Base-by-base conservation (phyloP, 805 yeast species). In the Candida succiphila region DNA sequence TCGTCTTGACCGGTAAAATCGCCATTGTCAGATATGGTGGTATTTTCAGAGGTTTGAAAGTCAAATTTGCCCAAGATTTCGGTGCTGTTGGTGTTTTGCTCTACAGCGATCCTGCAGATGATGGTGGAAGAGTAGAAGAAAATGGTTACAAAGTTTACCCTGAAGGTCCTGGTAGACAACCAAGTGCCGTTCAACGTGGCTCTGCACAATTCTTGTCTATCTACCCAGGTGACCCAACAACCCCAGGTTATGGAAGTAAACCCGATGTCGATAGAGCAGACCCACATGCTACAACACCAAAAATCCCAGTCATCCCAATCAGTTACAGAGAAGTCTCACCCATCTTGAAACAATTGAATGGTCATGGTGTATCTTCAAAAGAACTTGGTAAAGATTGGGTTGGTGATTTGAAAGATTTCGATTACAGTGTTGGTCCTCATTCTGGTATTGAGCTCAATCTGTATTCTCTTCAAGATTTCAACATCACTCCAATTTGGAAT, bases 151-250 rank as follows among this genome's bases (percentile, higher is more conserved):
- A 63, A 40, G 56, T 78, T 2, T 78, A 78, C 40, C 86, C 86
- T 4, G 51, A 67, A 2, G 85, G 85, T 2, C 82, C 82, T 1
- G 83, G 82, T 1, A 65, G 85, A 39, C 72, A 78, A 48, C 84
- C 82, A 23, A 67, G 77, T 2, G 58, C 76, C 16, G 75, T 78
- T 14, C 84, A 78, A 56, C 63, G 85, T 42, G 85, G 85, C 1
- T 70, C 78, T 32, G 83, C 77, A 10, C 72, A 69, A 52, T 77
- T 67, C 46, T 54, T 75, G 27, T 61, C 75, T 9, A 49, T 49
- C 28, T 54, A 61, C 4, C 82, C 84, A 4, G 85, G 85, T 23
- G 85, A 77, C 45, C 85, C 85, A 10, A 68, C 83, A 1, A 73
- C 81, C 2, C 82, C 82, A 3, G 79, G 76, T 2, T 63, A 60